Base-by-base conservation (phyloP, 2,329 filamentous ascomycete genomes). In the Ascochyta koolunga region DNA sequence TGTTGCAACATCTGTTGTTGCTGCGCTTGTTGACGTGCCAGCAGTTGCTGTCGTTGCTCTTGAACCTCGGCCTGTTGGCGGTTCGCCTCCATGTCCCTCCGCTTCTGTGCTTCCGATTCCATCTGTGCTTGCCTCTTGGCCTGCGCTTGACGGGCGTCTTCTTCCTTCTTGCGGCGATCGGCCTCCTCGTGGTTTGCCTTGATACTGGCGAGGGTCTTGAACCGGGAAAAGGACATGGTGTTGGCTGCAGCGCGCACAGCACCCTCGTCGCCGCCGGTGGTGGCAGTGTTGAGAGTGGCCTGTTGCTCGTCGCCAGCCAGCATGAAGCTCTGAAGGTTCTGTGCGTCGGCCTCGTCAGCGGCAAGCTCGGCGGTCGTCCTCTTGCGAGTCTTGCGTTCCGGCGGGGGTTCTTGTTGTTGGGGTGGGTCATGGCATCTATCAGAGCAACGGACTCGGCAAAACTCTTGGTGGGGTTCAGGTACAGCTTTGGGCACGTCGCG, bases 311-410 rank as follows among this genome's bases (percentile, higher is more conserved):
- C 95, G 76, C 93, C 86, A 19, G 91, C 88, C 44, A 98, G 87
- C 91, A 99, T 95, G 63, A 91, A 96, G 40, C 91, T 86, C 75
- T 99, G 93, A 60, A 91, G 87, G 54, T 92, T 90, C 19, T 93
- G 93, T 0, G 92, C 91, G 55, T 91, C 83, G 1, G 95, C 93
- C 76, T 99, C 93, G 69, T 99, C 95, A 7, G 93, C 93, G 8
- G 91, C 95, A 79, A 98, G 86, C 71, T 99, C 93, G 8, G 95
- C 95, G 16, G 96, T 88, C 0, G 95, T 99, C 58, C 93, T 87
- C 81, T 99, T 98, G 52, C 95, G 83, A 7, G 88, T 88, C 80
- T 96, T 97, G 3, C 92, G 92, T 56, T 89, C 84, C 0, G 95
- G 93, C 9, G 91, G 88, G 86, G 80, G 43, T 89, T 85, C 25